phyloP scores from a whole-genome alignment of 2,329 filamentous ascomycete genomes.

The Fusarium begoniae region DNA sequence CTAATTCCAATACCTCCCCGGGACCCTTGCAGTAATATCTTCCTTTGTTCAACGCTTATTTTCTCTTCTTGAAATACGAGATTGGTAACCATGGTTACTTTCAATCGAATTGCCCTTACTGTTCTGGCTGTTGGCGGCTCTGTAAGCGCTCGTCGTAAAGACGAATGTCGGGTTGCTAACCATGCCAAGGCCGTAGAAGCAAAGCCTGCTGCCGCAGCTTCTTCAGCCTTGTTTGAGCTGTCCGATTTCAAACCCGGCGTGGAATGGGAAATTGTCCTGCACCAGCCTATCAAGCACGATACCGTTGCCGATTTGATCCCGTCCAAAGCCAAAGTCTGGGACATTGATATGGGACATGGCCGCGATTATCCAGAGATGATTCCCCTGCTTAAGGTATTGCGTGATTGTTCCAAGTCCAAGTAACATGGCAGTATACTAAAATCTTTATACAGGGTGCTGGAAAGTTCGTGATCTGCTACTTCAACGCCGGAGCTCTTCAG shows the following conservation, averaged over 20 bases:
- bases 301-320: conserved; percentile 40
- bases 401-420: neutral
- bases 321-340: conserved; percentile 42
- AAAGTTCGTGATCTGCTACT: conserved; percentile 48
- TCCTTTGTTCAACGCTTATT: neutral
- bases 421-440: neutral
- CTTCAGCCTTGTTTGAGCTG: neutral
- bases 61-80: neutral
- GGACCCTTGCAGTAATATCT: neutral
- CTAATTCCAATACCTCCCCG: neutral
- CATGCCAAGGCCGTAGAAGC: conserved; percentile 1
- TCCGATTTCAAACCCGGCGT: conserved; percentile 42
- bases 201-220: neutral
- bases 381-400: conserved; percentile 42
- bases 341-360: conserved; percentile 46
- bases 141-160: conserved; percentile 20
- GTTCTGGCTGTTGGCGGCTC: conserved; percentile 24
- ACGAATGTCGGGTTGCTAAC: conserved; percentile 10
- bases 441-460: conserved; percentile 26
- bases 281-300: conserved; percentile 44
- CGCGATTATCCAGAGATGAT: conserved; percentile 40
- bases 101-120: conserved; percentile 21
- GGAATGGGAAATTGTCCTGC: conserved; percentile 45
- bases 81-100: conserved; percentile 26
- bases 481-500: conserved; percentile 47